Evolutionary conservation across 306 rosid genomes (phyloP).

Genomic region (Comarum palustre): DNA sequence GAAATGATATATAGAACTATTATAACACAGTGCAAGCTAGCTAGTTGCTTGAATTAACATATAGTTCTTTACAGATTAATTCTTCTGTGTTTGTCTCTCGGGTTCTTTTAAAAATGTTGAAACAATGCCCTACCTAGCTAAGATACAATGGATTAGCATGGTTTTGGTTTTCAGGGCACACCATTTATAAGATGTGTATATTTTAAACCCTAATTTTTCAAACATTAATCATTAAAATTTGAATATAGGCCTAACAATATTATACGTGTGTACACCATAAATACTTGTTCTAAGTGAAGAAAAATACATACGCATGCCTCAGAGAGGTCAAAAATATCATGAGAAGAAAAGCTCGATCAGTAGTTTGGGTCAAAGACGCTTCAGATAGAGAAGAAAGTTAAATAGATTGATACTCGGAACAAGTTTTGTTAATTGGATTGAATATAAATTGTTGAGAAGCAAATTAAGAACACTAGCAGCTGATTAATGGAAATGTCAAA

Average conservation of each 20-base stretch:
- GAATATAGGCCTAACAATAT: slow-evolving; percentile 43
- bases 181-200: slow-evolving; percentile 8
- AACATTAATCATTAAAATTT: slow-evolving; percentile 12
- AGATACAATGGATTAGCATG: slow-evolving; percentile 48
- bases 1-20: not conserved
- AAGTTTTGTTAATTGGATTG: not conserved
- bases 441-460: not conserved
- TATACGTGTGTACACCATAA: slow-evolving; percentile 10
- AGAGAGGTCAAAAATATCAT: slow-evolving; percentile 54
- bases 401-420: slow-evolving; percentile 16
- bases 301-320: slow-evolving; percentile 52
- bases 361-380: slow-evolving; percentile 79
- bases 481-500: slow-evolving; percentile 46
- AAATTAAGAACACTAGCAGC: slow-evolving; percentile 38
- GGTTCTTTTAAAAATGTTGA: not conserved
- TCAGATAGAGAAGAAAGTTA: slow-evolving; percentile 30
- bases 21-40: not conserved
- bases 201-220: not conserved
- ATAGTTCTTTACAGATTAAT: not conserved
- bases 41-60: not conserved
- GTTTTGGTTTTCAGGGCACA: slow-evolving; percentile 33
- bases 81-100: not conserved
- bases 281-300: slow-evolving; percentile 30
- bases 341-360: slow-evolving; percentile 34
- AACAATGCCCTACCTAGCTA: not conserved